These are phyloP conservation scores for Dunaliella salina DNA, from an alignment of 163 green algal species.

Conservation along the genomic window DNA sequence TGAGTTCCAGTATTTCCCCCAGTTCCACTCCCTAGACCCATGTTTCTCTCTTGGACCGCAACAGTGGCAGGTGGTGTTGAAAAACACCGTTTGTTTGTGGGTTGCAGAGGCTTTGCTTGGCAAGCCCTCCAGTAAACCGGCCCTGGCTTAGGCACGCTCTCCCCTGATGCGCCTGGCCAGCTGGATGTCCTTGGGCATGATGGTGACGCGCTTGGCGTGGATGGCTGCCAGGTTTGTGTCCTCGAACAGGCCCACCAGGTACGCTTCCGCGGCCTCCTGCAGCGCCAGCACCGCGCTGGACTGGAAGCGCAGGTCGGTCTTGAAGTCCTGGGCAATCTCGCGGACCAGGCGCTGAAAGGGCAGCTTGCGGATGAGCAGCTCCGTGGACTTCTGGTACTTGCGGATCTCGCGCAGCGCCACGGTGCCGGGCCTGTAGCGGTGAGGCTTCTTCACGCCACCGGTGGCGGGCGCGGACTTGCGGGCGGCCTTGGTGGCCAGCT, in stretches of 20 bases:
- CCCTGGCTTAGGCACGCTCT: neutral
- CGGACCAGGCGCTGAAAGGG: conserved; percentile 93
- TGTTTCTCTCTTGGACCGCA: too few species aligned
- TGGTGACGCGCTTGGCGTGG: conserved; percentile 96
- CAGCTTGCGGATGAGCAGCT: conserved; percentile 95
- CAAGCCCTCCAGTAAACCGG: too few species aligned
- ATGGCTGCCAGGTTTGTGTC: conserved; percentile 84
- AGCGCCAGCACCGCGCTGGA: conserved; percentile 68
- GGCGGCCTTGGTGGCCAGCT: conserved; percentile 82
- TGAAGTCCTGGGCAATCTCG: conserved; percentile 96
- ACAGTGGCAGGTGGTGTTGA: conserved; percentile 23
- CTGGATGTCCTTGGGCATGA: conserved; percentile 98
- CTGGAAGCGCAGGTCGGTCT: conserved; percentile 87
- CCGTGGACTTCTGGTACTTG: conserved; percentile 95
- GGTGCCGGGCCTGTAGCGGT: conserved; percentile 81
- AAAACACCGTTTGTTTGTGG: conserved; percentile 35
- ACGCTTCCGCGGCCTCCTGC: conserved; percentile 77
- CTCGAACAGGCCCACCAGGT: conserved; percentile 62
- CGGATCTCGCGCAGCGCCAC: conserved; percentile 86
- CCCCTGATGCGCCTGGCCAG: conserved; percentile 78
- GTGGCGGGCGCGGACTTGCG: conserved; percentile 84
- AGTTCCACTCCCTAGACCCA: too few species aligned
- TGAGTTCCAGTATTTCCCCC: too few species aligned
- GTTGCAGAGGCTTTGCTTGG: too few species aligned
- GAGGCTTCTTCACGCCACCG: conserved; percentile 79